Base-by-base conservation (phyloP, 2,329 filamentous ascomycete species). In the Elsinoe necatrix region DNA sequence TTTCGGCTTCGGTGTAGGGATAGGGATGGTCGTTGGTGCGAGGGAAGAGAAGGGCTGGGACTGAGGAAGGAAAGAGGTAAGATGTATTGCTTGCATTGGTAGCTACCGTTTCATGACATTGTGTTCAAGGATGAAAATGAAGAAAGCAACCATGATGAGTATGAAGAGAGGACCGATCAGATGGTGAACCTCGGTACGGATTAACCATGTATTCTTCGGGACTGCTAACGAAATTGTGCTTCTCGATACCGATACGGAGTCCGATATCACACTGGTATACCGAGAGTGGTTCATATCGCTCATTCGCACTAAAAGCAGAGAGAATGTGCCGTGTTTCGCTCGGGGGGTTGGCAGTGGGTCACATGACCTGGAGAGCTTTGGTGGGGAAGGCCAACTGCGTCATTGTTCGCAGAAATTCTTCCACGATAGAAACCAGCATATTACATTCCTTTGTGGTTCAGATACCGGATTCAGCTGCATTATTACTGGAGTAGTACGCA, bases 61-160 rank as follows among this genome's bases (percentile, higher is more conserved):
- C 12, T 21, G 25, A 34, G 68, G 56, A 47, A 68, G 62, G 61
- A 71, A 75, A 43, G 68, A 56, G 11, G 68, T 62, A 51, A 75
- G 67, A 27, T 66, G 63, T 20, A 75, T 70, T 35, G 73, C 72
- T 63, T 73, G 70, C 73, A 76, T 75, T n/a, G 12, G 25, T 31
- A 21, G 25, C 4, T n/a, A 43, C 25, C 9, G 9, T 9, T 2
- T 50, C 25, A 31, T 21, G 29, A 25, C 25, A 50, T 31, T 21
- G 45, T 25, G 9, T 25, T 29, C 27, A 29, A 29, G 25, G 21
- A 25, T 23, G 25, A 29, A 11, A 25, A 34, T n/a, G 20, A 21
- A 29, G 25, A 14, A 9, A 11, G 18, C 5, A 47, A 21, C 11
- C 7, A 47, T n/a, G n/a, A 12, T 2, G 43, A 29, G 9, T 9